phyloP scores from a whole-genome alignment of 2,329 filamentous ascomycete species.

The Neobulgaria alba region DNA sequence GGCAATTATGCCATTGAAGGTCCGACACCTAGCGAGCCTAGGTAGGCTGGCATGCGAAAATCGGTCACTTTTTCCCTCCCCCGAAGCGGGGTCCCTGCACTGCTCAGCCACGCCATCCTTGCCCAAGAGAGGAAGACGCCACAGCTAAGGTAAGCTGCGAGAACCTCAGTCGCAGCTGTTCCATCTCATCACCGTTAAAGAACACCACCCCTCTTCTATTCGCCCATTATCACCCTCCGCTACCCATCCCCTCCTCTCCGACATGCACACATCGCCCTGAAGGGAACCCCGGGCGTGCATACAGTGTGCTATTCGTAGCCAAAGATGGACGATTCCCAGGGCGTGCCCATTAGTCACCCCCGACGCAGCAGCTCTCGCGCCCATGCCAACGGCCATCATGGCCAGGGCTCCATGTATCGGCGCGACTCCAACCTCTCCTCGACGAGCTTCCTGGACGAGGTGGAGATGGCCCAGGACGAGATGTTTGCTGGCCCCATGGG shows the following conservation, averaged over 20 bases:
- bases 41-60: no score
- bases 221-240: not conserved
- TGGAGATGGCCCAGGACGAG: constrained; percentile 98
- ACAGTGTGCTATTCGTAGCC: not conserved
- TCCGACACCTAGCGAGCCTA: no score
- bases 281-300: not conserved
- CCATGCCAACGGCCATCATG: constrained; percentile 21
- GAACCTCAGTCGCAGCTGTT: no score
- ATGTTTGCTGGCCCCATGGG: constrained; percentile 89
- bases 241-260: not conserved
- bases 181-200: no score
- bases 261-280: not conserved
- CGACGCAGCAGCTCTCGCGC: constrained; percentile 27
- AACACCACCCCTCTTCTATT: no score
- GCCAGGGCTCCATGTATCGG: constrained; percentile 44
- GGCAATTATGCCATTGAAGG: no score
- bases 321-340: constrained; percentile 23
- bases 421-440: constrained; percentile 66
- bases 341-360: constrained; percentile 18
- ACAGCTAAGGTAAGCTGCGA: no score
- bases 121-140: no score
- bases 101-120: no score
- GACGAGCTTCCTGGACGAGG: constrained; percentile 80
- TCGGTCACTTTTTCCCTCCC: no score
- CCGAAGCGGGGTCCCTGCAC: no score